These are phyloP conservation scores for Elsinoe batatas DNA, from an alignment of 2,329 filamentous ascomycete species.

Conservation along the genomic window DNA sequence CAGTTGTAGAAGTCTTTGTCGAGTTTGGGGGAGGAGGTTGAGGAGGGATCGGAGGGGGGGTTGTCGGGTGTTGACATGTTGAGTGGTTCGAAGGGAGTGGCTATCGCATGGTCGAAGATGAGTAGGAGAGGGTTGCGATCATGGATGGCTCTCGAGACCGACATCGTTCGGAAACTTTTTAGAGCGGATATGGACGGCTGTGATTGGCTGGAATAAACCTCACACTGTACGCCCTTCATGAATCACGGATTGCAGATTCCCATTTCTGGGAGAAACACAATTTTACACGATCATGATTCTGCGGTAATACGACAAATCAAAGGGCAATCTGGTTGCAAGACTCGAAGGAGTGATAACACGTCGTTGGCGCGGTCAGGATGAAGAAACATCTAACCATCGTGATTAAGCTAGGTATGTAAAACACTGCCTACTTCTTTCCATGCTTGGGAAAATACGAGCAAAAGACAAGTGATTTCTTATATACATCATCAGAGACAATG, in stretches of 20 bases:
- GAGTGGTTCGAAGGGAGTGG: neutral
- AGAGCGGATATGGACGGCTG: neutral
- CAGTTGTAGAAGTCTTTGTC: slow-evolving; percentile 46
- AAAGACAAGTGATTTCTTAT: too few species aligned
- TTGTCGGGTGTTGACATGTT: slow-evolving; percentile 12
- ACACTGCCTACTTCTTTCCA: neutral
- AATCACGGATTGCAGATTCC: neutral
- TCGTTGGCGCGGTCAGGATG: slow-evolving; percentile 36
- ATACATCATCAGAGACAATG: too few species aligned
- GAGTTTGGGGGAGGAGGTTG: slow-evolving; percentile 12
- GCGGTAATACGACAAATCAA: neutral
- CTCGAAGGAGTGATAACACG: neutral
- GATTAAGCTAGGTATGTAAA: slow-evolving; percentile 67
- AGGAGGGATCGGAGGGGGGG: slow-evolving; percentile 5
- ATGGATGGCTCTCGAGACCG: neutral
- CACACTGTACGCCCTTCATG: neutral
- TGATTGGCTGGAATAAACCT: slow-evolving; percentile 12
- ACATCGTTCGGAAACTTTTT: slow-evolving; percentile 10
- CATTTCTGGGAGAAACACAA: too few species aligned
- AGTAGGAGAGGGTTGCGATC: neutral
- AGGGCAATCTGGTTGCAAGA: neutral
- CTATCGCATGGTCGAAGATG: slow-evolving; percentile 3
- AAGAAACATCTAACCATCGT: slow-evolving; percentile 68
- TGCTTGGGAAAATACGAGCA: neutral
- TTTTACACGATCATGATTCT: neutral